Percentiles rank a stretch among this genome's conserved stretches.
phyloP scores from a whole-genome alignment of 2,329 filamentous ascomycete species.

The Hymenoscyphus infarciens region DNA sequence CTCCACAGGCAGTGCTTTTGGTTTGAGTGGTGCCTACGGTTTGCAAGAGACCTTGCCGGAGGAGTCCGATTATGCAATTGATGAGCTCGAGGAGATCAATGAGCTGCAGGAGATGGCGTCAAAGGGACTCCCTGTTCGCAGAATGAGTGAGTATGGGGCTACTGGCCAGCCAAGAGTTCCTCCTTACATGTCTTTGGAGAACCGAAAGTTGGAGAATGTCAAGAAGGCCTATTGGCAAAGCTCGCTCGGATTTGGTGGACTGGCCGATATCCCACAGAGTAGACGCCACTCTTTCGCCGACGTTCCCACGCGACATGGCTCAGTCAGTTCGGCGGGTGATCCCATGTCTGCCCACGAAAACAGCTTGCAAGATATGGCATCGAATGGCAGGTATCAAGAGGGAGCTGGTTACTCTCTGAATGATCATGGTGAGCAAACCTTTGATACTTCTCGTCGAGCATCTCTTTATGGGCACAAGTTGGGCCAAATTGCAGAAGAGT shows the following conservation, averaged over 20 bases:
- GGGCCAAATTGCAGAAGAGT: slow-evolving; percentile 17
- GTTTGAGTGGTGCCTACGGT: slow-evolving; percentile 54
- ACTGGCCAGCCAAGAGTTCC: slow-evolving; percentile 32
- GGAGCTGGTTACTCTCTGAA: slow-evolving; percentile 29
- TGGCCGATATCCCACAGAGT: slow-evolving; percentile 65
- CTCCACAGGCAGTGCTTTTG: slow-evolving; percentile 51
- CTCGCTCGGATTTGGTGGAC: slow-evolving; percentile 60
- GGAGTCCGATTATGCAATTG: slow-evolving; percentile 69
- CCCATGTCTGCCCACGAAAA: slow-evolving; percentile 38
- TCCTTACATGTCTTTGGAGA: slow-evolving; percentile 47
- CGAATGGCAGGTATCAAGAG: slow-evolving; percentile 34
- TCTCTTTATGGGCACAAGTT: slow-evolving; percentile 20
- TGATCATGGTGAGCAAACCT: slow-evolving; percentile 35
- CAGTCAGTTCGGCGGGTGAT: slow-evolving; percentile 60
- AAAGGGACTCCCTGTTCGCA: slow-evolving; percentile 32
- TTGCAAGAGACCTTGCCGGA: slow-evolving; percentile 58
- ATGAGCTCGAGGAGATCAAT: slow-evolving; percentile 62
- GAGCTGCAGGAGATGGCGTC: slow-evolving; percentile 41
- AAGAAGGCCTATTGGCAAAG: slow-evolving; percentile 71
- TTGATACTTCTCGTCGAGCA: slow-evolving; percentile 18
- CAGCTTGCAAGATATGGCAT: slow-evolving; percentile 30
- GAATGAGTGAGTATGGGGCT: slow-evolving; percentile 38
- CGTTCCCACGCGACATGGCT: slow-evolving; percentile 60
- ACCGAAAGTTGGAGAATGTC: slow-evolving; percentile 60
- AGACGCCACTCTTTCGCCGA: slow-evolving; percentile 78